phyloP scores from a whole-genome alignment of 495 filamentous ascomycete species.

The Tuber indicum region DNA sequence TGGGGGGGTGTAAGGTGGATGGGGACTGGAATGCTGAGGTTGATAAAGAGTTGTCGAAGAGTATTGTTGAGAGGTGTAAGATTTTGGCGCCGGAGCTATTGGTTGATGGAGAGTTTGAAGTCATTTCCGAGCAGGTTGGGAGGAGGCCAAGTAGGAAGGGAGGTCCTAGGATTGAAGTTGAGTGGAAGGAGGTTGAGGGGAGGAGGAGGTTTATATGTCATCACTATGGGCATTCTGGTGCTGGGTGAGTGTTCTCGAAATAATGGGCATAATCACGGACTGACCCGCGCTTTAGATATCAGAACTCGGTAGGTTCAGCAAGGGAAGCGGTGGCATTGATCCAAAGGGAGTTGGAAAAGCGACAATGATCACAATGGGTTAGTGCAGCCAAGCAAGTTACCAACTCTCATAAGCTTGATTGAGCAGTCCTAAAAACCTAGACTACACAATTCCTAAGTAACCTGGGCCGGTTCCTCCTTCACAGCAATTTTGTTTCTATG shows the following conservation, averaged over 20 bases:
- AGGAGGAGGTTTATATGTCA: constrained; percentile 34
- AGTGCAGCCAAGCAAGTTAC: constrained; percentile 3
- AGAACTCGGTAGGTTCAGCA: constrained; percentile 38
- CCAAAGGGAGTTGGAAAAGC: constrained; percentile 17
- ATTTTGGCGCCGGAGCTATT: constrained; percentile 38
- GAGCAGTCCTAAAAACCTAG: constrained; percentile 16
- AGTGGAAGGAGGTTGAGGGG: constrained; percentile 21
- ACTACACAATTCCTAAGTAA: background rate
- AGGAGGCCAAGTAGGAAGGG: constrained; percentile 31
- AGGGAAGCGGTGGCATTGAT: constrained; percentile 25
- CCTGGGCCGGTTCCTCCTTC: constrained; percentile 2
- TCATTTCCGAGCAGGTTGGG: constrained; percentile 34
- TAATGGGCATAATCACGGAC: background rate
- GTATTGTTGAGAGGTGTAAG: constrained; percentile 32
- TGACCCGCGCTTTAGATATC: constrained; percentile 25
- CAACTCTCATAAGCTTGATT: background rate
- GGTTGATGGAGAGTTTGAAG: constrained; percentile 36
- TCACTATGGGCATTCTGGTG: constrained; percentile 38
- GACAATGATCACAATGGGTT: background rate
- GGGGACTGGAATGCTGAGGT: constrained; percentile 36
- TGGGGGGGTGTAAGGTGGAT: constrained; percentile 37
- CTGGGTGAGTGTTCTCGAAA: constrained; percentile 23
- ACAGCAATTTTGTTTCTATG: constrained; percentile 38
- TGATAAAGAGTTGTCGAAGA: constrained; percentile 23
- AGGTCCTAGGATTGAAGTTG: constrained; percentile 36